Percentiles rank a stretch among this genome's conserved stretches.
Conservation (phyloP, 2,329 filamentous ascomycete species). For the Tolypocladium ophioglossoides region DNA sequence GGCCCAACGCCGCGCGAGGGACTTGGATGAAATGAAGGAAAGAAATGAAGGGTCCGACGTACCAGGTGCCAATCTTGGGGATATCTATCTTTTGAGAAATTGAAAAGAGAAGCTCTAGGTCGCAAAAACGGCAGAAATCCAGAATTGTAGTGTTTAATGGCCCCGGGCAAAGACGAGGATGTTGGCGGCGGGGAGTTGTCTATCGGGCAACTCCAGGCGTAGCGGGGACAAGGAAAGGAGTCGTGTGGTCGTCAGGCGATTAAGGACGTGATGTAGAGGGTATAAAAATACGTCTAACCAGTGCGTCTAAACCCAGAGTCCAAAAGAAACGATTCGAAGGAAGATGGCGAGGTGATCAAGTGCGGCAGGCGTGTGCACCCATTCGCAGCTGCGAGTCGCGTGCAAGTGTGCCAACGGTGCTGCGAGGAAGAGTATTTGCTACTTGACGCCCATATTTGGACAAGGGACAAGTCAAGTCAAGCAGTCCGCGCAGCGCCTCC, state of each 20-base stretch:
- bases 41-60: neutral
- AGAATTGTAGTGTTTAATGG: neutral
- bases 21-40: neutral
- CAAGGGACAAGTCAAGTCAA: neutral
- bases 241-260: constrained; percentile 6
- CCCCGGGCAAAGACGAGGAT: neutral
- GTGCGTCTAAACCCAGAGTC: constrained; percentile 27
- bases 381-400: constrained; percentile 13
- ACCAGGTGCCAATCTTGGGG: constrained; percentile 13
- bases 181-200: neutral
- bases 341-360: constrained; percentile 10
- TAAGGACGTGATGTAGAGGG: constrained; percentile 10
- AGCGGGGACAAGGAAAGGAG: constrained; percentile 9
- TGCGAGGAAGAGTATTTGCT: constrained; percentile 6
- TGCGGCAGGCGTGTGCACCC: constrained; percentile 10
- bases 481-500: neutral
- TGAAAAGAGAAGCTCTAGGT: constrained; percentile 15
- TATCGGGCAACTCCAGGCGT: constrained; percentile 10
- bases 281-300: constrained; percentile 24
- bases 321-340: constrained; percentile 14
- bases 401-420: constrained; percentile 2
- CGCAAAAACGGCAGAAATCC: constrained; percentile 9
- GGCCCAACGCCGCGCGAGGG: neutral
- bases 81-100: constrained; percentile 15
- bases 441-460: constrained; percentile 10